Evolutionary conservation across 78 protist genomes (phyloP), one percentile per base, ranked within the genome.

Genomic region (Cavenderia fasciculata): DNA sequence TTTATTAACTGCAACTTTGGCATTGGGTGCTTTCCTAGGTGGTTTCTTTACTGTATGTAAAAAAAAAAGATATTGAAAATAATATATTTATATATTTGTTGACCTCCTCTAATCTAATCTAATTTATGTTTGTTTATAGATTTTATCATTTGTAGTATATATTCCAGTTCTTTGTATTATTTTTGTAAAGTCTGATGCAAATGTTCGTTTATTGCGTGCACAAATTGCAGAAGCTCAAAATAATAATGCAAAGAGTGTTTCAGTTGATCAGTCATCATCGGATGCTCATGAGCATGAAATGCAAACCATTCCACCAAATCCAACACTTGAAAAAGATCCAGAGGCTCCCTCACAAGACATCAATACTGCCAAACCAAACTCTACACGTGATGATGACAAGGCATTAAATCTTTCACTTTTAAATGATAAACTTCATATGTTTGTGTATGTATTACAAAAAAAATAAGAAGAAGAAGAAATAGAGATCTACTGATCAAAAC

Each of bases 131-230:
- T n/a, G 38, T 62, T 18, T 44, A 40, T 38, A 74, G 84, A 19
- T 74, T 31, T 25, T 74, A n/a, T 54, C 52, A 57, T 52, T 59
- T 57, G 40, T 74, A 16, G 52, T 74, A 34, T 74, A 74, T 74
- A 57, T 74, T 29, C 84, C 84, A 74, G 41, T 74, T 6, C 21
- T 74, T 4, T 41, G 27, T 41, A 56, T 74, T 34, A 74, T 74
- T 2, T 74, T 74, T 41, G 2, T 74, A 14, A 52, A 74, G 29
- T n/a, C 63, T 19, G 65, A 59, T 59, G 14, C 33, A 6, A 76
- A 76, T 49, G 62, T 76, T 0, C 59, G 23, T 21, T 33, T 29
- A 2, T 62, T 76, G 31, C 43, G 47, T 29, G 52, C 31, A 10
- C 5, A 14, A 2, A 43, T 69, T 29, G 10, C 10, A 14, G 75